phyloP scores from a whole-genome alignment of 2,329 filamentous ascomycete species.

The Periconia sp. region DNA sequence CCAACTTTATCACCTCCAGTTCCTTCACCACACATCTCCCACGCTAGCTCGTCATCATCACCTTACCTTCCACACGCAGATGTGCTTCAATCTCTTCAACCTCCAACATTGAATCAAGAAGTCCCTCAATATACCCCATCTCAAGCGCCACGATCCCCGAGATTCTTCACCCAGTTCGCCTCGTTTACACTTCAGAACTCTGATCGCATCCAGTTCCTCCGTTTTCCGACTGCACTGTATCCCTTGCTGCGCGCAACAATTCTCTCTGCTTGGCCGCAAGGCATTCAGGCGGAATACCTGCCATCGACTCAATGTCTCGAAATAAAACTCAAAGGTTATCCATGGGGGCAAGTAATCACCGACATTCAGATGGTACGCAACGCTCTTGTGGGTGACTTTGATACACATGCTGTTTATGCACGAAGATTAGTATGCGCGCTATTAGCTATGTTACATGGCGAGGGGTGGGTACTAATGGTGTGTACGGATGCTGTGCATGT shows the following conservation, averaged over 20 bases:
- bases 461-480: constrained; percentile 44
- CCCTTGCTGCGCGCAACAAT: constrained; percentile 26
- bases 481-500: constrained; percentile 41
- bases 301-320: constrained; percentile 17
- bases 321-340: constrained; percentile 40
- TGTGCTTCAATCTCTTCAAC: constrained; percentile 1
- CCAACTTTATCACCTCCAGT: too few species aligned
- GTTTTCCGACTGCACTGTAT: constrained; percentile 33
- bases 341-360: constrained; percentile 27
- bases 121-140: too few species aligned
- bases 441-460: constrained; percentile 33
- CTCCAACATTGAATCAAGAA: too few species aligned
- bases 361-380: neutral
- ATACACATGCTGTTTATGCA: constrained; percentile 28
- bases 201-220: constrained; percentile 32
- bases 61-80: too few species aligned
- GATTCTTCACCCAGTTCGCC: constrained; percentile 10
- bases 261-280: constrained; percentile 25
- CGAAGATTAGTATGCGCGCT: constrained; percentile 35
- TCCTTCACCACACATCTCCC: too few species aligned
- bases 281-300: constrained; percentile 30
- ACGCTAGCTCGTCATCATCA: too few species aligned
- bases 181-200: constrained; percentile 6
- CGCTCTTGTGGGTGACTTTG: constrained; percentile 7
- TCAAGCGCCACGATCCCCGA: neutral